phyloP scores from a whole-genome alignment of 495 filamentous ascomycete genomes.

The Xylaria longipes region DNA sequence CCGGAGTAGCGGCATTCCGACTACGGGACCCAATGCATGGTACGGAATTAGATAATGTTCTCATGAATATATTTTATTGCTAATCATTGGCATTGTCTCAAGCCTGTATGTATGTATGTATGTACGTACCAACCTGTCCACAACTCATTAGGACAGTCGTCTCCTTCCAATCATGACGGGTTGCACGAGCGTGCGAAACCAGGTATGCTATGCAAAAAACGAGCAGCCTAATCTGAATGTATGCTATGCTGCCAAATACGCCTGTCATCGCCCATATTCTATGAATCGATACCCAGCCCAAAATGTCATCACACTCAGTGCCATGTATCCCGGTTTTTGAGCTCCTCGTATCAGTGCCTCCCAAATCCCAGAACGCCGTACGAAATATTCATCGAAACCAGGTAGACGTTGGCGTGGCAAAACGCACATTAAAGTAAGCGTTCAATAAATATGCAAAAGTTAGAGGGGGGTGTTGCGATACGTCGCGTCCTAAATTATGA shows the following conservation, averaged over 20 bases:
- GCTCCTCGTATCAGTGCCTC: slow-evolving; percentile 10
- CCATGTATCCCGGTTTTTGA: slow-evolving; percentile 20
- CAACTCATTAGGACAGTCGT: not conserved
- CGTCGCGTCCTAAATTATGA: not conserved
- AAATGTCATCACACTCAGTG: slow-evolving; percentile 17
- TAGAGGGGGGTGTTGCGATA: not conserved
- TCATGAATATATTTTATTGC: slow-evolving; percentile 9
- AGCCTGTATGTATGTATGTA: slow-evolving; percentile 10
- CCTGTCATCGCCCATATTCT: slow-evolving; percentile 16
- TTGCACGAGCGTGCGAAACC: not conserved
- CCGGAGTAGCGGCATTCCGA: not conserved
- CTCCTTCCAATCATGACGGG: not conserved
- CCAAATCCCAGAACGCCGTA: slow-evolving; percentile 11
- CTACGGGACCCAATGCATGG: not conserved
- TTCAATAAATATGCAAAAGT: not conserved
- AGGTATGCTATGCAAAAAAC: slow-evolving; percentile 17
- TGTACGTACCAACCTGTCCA: slow-evolving; percentile 6
- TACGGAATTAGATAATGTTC: not conserved
- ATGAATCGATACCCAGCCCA: slow-evolving; percentile 7
- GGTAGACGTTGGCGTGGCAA: not conserved
- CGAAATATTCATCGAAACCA: not conserved
- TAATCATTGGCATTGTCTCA: not conserved
- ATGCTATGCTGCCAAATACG: slow-evolving; percentile 23
- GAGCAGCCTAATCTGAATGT: slow-evolving; percentile 16
- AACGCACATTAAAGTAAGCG: not conserved